These are phyloP conservation scores for Monosporascus sp. DNA, from an alignment of 2,329 filamentous ascomycete genomes.

Conservation along the genomic window DNA sequence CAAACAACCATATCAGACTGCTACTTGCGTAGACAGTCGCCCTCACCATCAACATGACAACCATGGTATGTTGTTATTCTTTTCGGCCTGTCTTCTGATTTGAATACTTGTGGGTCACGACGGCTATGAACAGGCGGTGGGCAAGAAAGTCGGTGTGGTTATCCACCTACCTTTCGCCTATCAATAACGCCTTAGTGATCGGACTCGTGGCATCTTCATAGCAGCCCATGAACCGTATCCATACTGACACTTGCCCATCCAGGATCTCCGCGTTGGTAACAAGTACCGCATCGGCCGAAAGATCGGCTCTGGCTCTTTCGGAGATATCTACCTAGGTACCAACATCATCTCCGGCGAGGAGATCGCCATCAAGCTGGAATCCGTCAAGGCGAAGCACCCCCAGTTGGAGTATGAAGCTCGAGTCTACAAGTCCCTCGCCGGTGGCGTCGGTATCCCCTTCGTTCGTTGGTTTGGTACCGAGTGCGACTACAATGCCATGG, in stretches of 20 bases:
- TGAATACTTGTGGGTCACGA: not conserved
- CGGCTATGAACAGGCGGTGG: not conserved
- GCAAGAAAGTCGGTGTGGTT: not conserved
- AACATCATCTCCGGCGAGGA: constrained; percentile 99
- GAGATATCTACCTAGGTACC: constrained; percentile 97
- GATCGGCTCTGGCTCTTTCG: constrained; percentile 96
- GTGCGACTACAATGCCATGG: constrained; percentile 99
- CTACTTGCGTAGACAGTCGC: not conserved
- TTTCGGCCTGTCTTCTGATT: not conserved
- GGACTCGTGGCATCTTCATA: not conserved
- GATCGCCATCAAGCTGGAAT: constrained; percentile 99
- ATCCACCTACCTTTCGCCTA: not conserved
- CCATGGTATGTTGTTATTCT: constrained; percentile 24
- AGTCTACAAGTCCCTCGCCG: constrained; percentile 84
- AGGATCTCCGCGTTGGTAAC: constrained; percentile 99
- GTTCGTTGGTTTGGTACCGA: constrained; percentile 99
- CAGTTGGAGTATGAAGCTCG: constrained; percentile 98
- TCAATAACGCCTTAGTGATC: not conserved
- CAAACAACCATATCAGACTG: not conserved
- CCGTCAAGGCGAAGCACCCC: constrained; percentile 98
- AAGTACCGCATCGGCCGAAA: constrained; percentile 99
- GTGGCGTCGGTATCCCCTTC: constrained; percentile 95
- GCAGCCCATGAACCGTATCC: not conserved
- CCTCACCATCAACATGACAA: constrained; percentile 24
- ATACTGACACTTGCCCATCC: constrained; percentile 5